Percentiles rank a stretch among this genome's conserved stretches.
These are phyloP conservation scores for Pythium aristosporum DNA, from an alignment of 352 stramenopile genomes.

Conservation along the genomic window DNA sequence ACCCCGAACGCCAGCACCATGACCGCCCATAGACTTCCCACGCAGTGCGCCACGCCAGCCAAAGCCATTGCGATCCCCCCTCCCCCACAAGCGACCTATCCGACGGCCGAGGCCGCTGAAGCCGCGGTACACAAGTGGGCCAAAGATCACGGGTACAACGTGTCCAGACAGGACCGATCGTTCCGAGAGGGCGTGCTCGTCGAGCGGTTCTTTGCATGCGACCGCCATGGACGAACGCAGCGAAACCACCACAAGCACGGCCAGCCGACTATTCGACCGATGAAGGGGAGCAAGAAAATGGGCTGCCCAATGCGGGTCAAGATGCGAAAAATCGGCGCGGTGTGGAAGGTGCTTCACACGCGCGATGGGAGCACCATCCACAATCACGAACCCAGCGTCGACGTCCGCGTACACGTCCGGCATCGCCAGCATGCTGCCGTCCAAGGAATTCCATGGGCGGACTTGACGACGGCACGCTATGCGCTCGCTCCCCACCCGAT, in stretches of 20 bases:
- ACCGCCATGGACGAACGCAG: neutral
- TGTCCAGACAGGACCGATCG: neutral
- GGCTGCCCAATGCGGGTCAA: neutral
- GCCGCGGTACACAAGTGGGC: neutral
- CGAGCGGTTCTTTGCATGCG: neutral
- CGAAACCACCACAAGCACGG: constrained; percentile 2
- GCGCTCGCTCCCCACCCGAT: neutral
- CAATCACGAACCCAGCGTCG: neutral
- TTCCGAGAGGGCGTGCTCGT: neutral
- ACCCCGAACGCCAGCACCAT: too few relatives aligned
- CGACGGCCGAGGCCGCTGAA: too few relatives aligned
- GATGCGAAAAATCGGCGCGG: neutral
- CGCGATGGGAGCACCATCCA: neutral
- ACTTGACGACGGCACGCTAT: neutral
- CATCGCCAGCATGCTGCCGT: neutral
- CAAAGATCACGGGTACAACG: neutral
- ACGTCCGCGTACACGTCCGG: neutral
- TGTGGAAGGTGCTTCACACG: neutral
- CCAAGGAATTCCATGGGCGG: neutral
- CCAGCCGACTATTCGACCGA: neutral
- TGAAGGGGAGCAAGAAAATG: neutral
- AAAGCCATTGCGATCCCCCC: too few relatives aligned
- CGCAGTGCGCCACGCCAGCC: too few relatives aligned
- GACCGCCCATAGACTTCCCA: too few relatives aligned
- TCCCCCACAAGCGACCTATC: too few relatives aligned